A percentile compares a stretch with the other conserved stretches of the same genome.
phyloP scores from a whole-genome alignment of 2,329 filamentous ascomycete genomes.

The Colletotrichum viniferum region DNA sequence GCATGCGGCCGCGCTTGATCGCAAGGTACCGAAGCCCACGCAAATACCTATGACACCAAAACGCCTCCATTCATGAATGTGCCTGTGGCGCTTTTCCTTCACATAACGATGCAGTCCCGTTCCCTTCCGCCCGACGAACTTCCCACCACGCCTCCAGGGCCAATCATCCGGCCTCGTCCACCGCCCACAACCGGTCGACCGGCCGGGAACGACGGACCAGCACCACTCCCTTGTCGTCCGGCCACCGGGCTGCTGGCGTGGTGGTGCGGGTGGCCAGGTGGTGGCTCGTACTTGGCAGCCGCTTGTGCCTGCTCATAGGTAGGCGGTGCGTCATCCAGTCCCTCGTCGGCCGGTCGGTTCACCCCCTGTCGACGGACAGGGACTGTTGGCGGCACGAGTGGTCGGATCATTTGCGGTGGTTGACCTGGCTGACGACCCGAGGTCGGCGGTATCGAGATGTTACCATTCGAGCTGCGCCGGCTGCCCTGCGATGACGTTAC shows the following conservation, averaged over 20 bases:
- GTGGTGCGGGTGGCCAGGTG: constrained; percentile 55
- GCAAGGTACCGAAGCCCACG: neutral
- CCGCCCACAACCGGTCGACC: constrained; percentile 11
- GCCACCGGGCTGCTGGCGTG: constrained; percentile 41
- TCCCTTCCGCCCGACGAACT: constrained; percentile 25
- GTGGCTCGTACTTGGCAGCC: constrained; percentile 55
- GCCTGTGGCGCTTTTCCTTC: neutral
- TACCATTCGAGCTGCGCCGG: constrained; percentile 19
- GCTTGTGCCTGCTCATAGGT: constrained; percentile 63
- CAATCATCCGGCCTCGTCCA: constrained; percentile 11
- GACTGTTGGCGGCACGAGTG: constrained; percentile 47
- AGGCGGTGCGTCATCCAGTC: constrained; percentile 57
- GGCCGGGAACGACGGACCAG: constrained; percentile 8
- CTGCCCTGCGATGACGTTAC: neutral
- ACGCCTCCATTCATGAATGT: neutral
- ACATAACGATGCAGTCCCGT: constrained; percentile 55
- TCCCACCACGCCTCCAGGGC: constrained; percentile 11
- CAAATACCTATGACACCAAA: neutral
- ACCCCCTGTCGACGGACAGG: constrained; percentile 41
- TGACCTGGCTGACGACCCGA: constrained; percentile 11
- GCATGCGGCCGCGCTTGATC: neutral
- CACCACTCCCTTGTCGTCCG: constrained; percentile 8
- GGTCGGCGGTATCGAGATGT: neutral
- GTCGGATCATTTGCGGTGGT: constrained; percentile 45
- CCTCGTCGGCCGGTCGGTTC: constrained; percentile 40